A percentile compares a stretch with the other conserved stretches of the same genome.
Conservation (phyloP, 1,284 basidiomycete genomes). For the Ceratobasidium sp. region DNA sequence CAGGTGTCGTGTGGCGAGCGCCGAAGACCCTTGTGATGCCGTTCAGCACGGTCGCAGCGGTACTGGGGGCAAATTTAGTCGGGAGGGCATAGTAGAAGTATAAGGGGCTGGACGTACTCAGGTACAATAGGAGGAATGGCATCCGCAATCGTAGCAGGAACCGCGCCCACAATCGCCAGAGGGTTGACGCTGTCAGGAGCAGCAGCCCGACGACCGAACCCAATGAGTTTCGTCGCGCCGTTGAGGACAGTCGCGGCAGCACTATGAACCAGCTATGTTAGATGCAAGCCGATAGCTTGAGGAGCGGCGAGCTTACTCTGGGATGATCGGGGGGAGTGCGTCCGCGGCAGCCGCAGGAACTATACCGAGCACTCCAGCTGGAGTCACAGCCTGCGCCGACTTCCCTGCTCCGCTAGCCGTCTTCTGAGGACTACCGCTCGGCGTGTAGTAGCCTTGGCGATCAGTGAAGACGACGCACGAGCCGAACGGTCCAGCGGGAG, state of each 20-base stretch:
- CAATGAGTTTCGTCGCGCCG: not conserved
- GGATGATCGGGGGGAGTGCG: not conserved
- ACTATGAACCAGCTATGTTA: not conserved
- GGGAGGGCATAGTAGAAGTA: no score
- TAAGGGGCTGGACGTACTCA: not conserved
- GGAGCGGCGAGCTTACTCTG: not conserved
- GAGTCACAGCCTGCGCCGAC: not conserved
- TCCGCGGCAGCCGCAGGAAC: conserved; percentile 20
- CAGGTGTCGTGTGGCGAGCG: not conserved
- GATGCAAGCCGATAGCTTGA: not conserved
- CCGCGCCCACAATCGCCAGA: not conserved
- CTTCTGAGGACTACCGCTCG: not conserved
- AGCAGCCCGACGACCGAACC: not conserved
- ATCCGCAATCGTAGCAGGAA: not conserved
- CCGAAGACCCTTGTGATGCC: not conserved
- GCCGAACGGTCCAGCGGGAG: conserved; percentile 44
- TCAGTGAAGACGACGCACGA: conserved; percentile 37
- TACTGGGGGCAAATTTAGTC: not conserved
- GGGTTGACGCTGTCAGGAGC: not conserved
- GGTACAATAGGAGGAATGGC: conserved; percentile 7
- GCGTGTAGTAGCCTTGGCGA: not conserved
- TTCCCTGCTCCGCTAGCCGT: not conserved
- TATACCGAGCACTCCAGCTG: not conserved
- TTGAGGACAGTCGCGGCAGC: conserved; percentile 8
- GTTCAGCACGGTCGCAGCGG: not conserved